Percentiles rank a stretch among this genome's conserved stretches.
These are phyloP conservation scores for Ceratocystiopsis sp. DNA, from an alignment of 2,329 filamentous ascomycete genomes.

Conservation along the genomic window DNA sequence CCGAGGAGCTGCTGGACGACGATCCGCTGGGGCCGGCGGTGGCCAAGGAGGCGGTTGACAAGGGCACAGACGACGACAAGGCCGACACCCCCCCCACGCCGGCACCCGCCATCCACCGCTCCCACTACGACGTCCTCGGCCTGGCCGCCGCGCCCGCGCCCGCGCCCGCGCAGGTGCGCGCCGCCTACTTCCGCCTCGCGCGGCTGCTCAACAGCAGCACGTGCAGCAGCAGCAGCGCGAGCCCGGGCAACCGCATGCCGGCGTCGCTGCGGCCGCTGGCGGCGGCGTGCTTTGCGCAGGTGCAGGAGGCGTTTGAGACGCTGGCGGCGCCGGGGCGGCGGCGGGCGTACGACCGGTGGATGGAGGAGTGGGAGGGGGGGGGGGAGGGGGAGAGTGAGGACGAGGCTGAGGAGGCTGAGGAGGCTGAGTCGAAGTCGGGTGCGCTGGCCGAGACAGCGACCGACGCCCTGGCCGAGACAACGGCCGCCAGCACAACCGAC, in stretches of 20 bases:
- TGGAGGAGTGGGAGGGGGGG: conserved; percentile 11
- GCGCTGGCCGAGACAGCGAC: background rate
- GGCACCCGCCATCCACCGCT: conserved; percentile 6
- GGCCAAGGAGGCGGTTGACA: too few relatives aligned
- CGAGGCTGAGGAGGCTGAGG: conserved; percentile 10
- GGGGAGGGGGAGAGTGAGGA: conserved; percentile 5
- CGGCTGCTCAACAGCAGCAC: conserved; percentile 26
- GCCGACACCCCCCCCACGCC: too few relatives aligned
- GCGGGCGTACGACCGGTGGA: conserved; percentile 21
- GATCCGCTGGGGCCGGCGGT: too few relatives aligned
- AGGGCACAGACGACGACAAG: too few relatives aligned
- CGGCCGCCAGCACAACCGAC: background rate
- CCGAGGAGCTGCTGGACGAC: too few relatives aligned
- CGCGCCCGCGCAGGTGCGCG: conserved; percentile 21
- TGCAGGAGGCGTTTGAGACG: conserved; percentile 29
- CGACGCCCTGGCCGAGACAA: background rate
- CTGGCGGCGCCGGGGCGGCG: conserved; percentile 26
- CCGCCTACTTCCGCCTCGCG: conserved; percentile 27
- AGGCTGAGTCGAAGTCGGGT: too few relatives aligned
- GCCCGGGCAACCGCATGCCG: conserved; percentile 16
- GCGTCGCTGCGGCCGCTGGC: conserved; percentile 21
- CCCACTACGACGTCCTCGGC: conserved; percentile 29
- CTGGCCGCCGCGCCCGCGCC: conserved; percentile 16
- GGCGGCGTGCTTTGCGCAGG: conserved; percentile 22
- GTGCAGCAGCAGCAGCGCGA: background rate